A percentile compares a stretch with the other conserved stretches of the same genome.
Evolutionary conservation across 2,329 filamentous ascomycete species (phyloP).

Genomic region (Huntiella abstrusa): DNA sequence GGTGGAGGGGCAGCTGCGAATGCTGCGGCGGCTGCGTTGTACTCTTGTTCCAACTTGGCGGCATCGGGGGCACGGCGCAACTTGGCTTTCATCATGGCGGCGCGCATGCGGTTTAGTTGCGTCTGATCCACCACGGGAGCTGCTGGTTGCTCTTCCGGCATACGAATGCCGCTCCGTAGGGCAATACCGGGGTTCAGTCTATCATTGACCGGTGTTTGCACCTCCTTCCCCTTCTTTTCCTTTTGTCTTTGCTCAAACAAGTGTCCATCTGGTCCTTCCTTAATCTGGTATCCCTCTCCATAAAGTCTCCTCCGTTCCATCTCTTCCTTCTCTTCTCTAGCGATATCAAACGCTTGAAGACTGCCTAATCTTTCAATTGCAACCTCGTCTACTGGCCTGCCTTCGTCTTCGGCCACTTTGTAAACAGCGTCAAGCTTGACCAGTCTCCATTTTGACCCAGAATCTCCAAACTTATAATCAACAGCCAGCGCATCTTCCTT

Average conservation of each 20-base stretch:
- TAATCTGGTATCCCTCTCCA: slow-evolving; percentile 65
- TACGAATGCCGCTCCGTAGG: slow-evolving; percentile 7
- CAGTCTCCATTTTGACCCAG: slow-evolving; percentile 89
- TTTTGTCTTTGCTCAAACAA: slow-evolving; percentile 57
- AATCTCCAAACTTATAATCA: slow-evolving; percentile 73
- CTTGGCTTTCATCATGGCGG: slow-evolving; percentile 91
- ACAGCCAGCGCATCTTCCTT: slow-evolving; percentile 32
- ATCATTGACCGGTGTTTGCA: not conserved
- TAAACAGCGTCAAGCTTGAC: slow-evolving; percentile 81
- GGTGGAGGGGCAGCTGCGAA: slow-evolving; percentile 41
- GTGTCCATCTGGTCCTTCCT: slow-evolving; percentile 75
- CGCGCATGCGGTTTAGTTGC: slow-evolving; percentile 71
- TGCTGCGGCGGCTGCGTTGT: slow-evolving; percentile 53
- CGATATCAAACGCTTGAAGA: slow-evolving; percentile 74
- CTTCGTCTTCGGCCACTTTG: slow-evolving; percentile 53
- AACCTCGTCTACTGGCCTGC: slow-evolving; percentile 58
- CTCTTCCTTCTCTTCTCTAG: slow-evolving; percentile 82
- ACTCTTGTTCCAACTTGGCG: slow-evolving; percentile 61
- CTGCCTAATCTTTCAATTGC: slow-evolving; percentile 67
- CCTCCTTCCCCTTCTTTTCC: slow-evolving; percentile 20
- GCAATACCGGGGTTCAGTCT: not conserved
- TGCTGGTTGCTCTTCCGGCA: slow-evolving; percentile 1
- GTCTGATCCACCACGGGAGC: slow-evolving; percentile 47
- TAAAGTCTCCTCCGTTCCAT: slow-evolving; percentile 67
- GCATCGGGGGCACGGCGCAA: slow-evolving; percentile 59